Evolutionary conservation across 108 stramenopile species (phyloP).

Genomic region (Skeletonema tropicum): DNA sequence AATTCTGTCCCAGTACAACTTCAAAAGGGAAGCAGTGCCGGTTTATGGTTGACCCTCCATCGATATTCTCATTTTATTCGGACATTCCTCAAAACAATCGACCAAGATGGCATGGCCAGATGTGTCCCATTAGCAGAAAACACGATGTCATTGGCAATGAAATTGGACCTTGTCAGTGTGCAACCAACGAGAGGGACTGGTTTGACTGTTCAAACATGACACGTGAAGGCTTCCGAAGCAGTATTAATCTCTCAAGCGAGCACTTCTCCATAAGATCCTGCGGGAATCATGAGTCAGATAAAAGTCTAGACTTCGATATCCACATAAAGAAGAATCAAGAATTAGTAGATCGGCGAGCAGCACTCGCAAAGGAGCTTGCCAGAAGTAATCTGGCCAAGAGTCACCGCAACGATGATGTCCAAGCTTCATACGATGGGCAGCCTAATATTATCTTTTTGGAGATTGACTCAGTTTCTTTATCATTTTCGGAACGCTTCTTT

Average conservation of each 20-base stretch:
- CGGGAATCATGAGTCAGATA: slow-evolving; percentile 8
- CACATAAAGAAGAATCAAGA: slow-evolving; percentile 15
- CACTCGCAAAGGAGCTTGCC: background rate
- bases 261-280: slow-evolving; percentile 13
- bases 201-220: slow-evolving; percentile 14
- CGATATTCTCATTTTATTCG: slow-evolving; percentile 61
- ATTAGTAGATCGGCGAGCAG: background rate
- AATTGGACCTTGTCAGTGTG: slow-evolving; percentile 12
- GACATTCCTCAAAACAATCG: slow-evolving; percentile 53
- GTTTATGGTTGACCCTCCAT: slow-evolving; percentile 40
- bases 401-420: background rate
- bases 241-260: background rate
- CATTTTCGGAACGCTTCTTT: slow-evolving; percentile 56
- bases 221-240: slow-evolving; percentile 8
- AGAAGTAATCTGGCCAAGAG: background rate
- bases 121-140: slow-evolving; percentile 12
- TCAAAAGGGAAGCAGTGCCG: background rate
- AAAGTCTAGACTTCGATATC: slow-evolving; percentile 40
- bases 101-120: slow-evolving; percentile 13
- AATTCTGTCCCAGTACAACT: slow-evolving; percentile 13
- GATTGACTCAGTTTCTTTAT: slow-evolving; percentile 55
- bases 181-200: slow-evolving; percentile 13
- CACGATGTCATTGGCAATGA: background rate
- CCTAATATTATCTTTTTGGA: slow-evolving; percentile 57
- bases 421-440: slow-evolving; percentile 8